These are phyloP conservation scores for Microsporum ferrugineum DNA, from an alignment of 2,329 filamentous ascomycete species.

Conservation along the genomic window DNA sequence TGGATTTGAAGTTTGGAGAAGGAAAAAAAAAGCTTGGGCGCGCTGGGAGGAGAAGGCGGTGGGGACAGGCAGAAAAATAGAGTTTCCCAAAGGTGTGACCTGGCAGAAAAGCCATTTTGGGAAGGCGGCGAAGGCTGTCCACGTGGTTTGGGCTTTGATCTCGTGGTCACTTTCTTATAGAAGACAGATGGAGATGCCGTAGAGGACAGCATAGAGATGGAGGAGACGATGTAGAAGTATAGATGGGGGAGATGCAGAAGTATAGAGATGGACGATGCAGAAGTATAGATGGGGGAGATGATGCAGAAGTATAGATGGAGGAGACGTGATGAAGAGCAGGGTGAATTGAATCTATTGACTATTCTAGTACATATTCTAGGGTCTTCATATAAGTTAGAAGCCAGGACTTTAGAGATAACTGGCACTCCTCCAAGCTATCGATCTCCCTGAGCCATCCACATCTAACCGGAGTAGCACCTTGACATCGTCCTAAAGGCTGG, in stretches of 20 bases:
- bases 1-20: neutral
- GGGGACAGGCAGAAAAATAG: neutral
- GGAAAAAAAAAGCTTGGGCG: neutral
- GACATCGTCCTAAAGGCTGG: no score
- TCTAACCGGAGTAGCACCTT: no score
- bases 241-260: neutral
- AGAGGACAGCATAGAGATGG: neutral
- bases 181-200: no score
- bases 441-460: no score
- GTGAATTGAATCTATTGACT: no score
- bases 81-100: neutral
- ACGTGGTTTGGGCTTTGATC: neutral
- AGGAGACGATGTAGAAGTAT: neutral
- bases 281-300: neutral
- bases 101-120: neutral
- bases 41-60: neutral
- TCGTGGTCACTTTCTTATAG: neutral
- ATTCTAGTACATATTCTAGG: no score
- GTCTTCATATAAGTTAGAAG: no score
- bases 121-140: neutral
- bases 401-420: no score
- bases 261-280: neutral
- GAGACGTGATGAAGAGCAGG: neutral
- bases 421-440: no score
- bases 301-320: neutral